A percentile compares a stretch with the other conserved stretches of the same genome.
These are phyloP conservation scores for Athelia psychrophila DNA, from an alignment of 1,284 basidiomycete genomes.

Conservation along the genomic window DNA sequence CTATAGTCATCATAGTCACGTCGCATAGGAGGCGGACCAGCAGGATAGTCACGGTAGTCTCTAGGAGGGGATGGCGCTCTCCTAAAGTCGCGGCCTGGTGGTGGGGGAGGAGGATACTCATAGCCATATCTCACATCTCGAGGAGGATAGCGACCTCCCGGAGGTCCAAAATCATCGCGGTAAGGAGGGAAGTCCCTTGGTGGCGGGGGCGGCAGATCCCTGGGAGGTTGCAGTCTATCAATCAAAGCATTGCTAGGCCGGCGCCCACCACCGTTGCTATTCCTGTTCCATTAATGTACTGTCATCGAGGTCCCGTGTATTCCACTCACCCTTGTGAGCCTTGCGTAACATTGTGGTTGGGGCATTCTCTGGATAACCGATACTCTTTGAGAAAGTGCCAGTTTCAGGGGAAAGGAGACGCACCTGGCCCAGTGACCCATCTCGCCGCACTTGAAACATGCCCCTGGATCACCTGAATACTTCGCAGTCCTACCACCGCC, in stretches of 20 bases:
- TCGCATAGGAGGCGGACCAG: constrained; percentile 40
- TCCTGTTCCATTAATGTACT: not conserved
- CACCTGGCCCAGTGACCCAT: constrained; percentile 85
- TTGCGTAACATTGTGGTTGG: constrained; percentile 37
- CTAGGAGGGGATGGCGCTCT: constrained; percentile 58
- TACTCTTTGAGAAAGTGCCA: constrained; percentile 5
- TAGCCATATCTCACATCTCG: constrained; percentile 28
- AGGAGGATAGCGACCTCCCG: constrained; percentile 30
- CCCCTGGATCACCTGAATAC: constrained; percentile 73
- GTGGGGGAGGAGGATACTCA: constrained; percentile 55
- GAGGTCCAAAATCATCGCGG: constrained; percentile 51
- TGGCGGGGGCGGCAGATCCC: constrained; percentile 45
- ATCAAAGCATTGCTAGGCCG: constrained; percentile 46
- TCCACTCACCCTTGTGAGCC: not conserved
- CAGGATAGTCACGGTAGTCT: constrained; percentile 64
- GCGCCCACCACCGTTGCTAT: constrained; percentile 20
- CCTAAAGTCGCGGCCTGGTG: constrained; percentile 48
- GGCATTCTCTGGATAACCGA: constrained; percentile 60
- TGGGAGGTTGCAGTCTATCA: constrained; percentile 49
- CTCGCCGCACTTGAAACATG: constrained; percentile 82
- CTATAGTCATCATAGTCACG: constrained; percentile 70
- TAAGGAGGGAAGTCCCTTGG: constrained; percentile 43
- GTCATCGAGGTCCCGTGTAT: not conserved
- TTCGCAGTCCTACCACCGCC: constrained; percentile 79
- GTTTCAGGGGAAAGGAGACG: constrained; percentile 18